Evolutionary conservation across 441 rosid genomes (phyloP).

Genomic region (Brassica hybrid): DNA sequence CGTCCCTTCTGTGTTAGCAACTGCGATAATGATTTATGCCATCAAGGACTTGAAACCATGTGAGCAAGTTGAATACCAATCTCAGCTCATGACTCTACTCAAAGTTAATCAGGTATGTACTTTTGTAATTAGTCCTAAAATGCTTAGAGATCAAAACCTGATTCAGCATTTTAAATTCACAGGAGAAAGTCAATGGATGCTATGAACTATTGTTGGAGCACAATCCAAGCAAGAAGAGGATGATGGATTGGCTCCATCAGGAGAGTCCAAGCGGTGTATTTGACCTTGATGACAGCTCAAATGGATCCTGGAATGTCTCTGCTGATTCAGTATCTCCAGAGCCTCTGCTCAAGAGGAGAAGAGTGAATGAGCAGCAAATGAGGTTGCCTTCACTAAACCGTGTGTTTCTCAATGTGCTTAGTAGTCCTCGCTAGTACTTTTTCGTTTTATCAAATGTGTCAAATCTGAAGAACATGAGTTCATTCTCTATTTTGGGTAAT

Average conservation of each 20-base stretch:
- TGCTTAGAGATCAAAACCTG: conserved; percentile 7
- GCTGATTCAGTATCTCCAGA: conserved; percentile 47
- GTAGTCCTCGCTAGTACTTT: conserved; percentile 56
- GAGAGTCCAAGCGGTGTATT: conserved; percentile 52
- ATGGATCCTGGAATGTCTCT: conserved; percentile 41
- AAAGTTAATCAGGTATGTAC: conserved; percentile 52
- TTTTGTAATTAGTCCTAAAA: background rate
- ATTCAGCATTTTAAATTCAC: conserved; percentile 26
- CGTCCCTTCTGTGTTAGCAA: conserved; percentile 56
- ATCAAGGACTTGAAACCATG: conserved; percentile 51
- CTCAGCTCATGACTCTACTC: conserved; percentile 51
- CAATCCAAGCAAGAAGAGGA: conserved; percentile 48
- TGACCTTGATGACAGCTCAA: conserved; percentile 54
- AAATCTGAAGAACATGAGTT: conserved; percentile 24
- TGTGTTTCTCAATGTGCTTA: conserved; percentile 68
- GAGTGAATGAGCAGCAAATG: conserved; percentile 71
- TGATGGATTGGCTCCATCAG: conserved; percentile 36
- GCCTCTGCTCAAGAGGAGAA: conserved; percentile 64
- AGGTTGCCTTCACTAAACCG: conserved; percentile 61
- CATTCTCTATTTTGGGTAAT: conserved; percentile 20
- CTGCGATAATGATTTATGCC: conserved; percentile 60
- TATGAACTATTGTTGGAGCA: conserved; percentile 49
- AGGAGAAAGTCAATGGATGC: conserved; percentile 58
- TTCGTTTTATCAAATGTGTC: conserved; percentile 15
- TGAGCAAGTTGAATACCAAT: conserved; percentile 48